Evolutionary conservation across 768 basidiomycete species (phyloP), one percentile per base, ranked within the genome.

Genomic region (Podaxis sp.): DNA sequence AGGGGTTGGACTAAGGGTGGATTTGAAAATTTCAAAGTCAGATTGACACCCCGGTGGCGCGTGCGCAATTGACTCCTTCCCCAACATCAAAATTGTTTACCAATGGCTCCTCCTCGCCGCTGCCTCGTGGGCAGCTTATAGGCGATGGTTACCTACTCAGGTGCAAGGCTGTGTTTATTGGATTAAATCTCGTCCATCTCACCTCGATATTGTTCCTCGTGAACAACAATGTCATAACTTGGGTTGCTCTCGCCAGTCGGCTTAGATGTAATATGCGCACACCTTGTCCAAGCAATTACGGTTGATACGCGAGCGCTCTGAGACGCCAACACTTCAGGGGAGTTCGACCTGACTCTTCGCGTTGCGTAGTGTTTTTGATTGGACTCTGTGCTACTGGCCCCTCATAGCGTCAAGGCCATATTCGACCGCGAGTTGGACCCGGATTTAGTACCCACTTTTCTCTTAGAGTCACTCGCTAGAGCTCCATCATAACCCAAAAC

Each of bases 31-130:
- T 80, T 80, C 43, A 77, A 78, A 77, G 70, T 76, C 79, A 69
- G 79, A 76, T 80, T 79, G 66, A 72, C 56, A 70, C 70, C 71
- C 79, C 78, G 78, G 69, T 76, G 75, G 74, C 66, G 71, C 72
- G 74, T 75, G 74, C 73, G 67, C 67, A 64, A 58, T 50, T 50
- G 56, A 49, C 46, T 61, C 60, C 55, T 60, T 24, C 54, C 38
- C 37, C 38, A 38, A 19, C 58, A 40, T 59, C 58, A 59, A 55
- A n/a, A 25, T 40, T 50, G 15, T 50, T 58, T 24, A 29, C n/a
- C 27, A 29, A 54, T 38, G 17, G 41, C 27, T 8, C 37, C 37
- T 60, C 59, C 51, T 54, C 51, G 27, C 52, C 25, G 27, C 43
- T 43, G 11, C 59, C 59, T 53, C 59, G 38, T 60, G 59, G 8